Evolutionary conservation across 768 basidiomycete species (phyloP).

Genomic region (Lyophyllum decastes): DNA sequence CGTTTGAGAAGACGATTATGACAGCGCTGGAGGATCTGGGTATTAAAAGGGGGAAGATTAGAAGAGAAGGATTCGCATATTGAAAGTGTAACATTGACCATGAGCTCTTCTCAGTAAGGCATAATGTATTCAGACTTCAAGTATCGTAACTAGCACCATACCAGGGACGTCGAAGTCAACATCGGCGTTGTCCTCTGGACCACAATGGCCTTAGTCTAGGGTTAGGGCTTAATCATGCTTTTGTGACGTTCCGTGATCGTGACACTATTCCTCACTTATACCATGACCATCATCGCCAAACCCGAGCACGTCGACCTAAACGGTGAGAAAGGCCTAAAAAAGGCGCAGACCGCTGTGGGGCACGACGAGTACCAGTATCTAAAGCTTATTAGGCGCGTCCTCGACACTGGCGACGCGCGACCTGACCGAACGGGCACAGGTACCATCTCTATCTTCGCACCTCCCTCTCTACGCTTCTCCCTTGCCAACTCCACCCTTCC

Average conservation of each 20-base stretch:
- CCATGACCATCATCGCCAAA: slow-evolving; percentile 3
- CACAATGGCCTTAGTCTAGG: too few relatives aligned
- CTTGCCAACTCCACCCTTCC: slow-evolving; percentile 77
- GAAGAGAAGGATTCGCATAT: slow-evolving; percentile 45
- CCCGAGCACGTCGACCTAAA: slow-evolving; percentile 31
- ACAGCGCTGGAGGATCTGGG: slow-evolving; percentile 34
- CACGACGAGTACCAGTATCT: slow-evolving; percentile 95
- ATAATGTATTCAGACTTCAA: too few relatives aligned
- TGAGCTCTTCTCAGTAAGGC: too few relatives aligned
- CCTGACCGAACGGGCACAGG: slow-evolving; percentile 96
- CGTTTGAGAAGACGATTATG: slow-evolving; percentile 43
- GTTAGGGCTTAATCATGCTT: too few relatives aligned
- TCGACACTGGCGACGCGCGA: slow-evolving; percentile 74
- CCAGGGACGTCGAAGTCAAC: too few relatives aligned
- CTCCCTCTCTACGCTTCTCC: slow-evolving; percentile 87
- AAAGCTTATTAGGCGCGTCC: slow-evolving; percentile 72
- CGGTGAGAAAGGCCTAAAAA: slow-evolving; percentile 55
- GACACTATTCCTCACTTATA: not conserved
- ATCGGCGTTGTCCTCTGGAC: too few relatives aligned
- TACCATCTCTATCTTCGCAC: slow-evolving; percentile 90
- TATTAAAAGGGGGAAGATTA: slow-evolving; percentile 31
- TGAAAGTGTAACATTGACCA: slow-evolving; percentile 19
- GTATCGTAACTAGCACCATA: too few relatives aligned
- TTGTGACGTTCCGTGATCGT: not conserved
- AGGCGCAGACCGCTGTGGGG: not conserved